Base-by-base conservation (phyloP, 805 yeast species). In the Sungouiozyma intestinalis region DNA sequence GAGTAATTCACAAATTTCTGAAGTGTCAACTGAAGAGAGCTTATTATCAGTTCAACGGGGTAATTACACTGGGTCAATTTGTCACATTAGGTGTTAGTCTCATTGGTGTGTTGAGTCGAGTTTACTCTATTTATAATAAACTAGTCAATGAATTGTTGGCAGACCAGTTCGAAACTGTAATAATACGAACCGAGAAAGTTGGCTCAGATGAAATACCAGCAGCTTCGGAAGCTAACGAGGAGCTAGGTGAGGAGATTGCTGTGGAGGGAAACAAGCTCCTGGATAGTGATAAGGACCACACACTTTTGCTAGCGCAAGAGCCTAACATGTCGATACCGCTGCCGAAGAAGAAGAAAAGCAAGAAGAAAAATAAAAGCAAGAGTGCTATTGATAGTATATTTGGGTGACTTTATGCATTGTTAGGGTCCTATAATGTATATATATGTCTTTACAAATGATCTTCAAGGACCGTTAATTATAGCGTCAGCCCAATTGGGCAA, bases 401-500 rank as follows among this genome's bases (percentile, higher is more conserved):
- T 62, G 86, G 85, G 1, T 76, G 41, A 46, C 33, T 16, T 21
- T 20, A 14, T 16, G 19, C 3, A 29, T 19, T 16, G 9, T n/a
- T 24, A 27, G 4, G 14, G 4, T 38, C 16, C 16, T 33, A n/a
- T 33, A 33, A 33, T 33, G 13, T 7, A 33, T 16, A n/a, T 29
- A 13, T 29, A 29, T 29, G 33, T 29, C 14, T 29, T n/a, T 29
- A 29, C n/a, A n/a, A n/a, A n/a, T n/a, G n/a, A n/a, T n/a, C n/a
- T n/a, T 16, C 11, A 7, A n/a, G 3, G 14, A 11, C 32, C 16
- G 33, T 53, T 52, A n/a, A 55, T 43, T 20, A 58, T 54, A 18
- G 60, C 60, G 38, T 70, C 64, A 0, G 92, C 94, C 86, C 90
- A 84, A 34, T 76, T 77, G 20, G 95, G 95, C 43, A 85, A 65